A percentile compares a stretch with the other conserved stretches of the same genome.
These are phyloP conservation scores for Cyamopsis tetragonoloba DNA, from an alignment of 306 rosid species.

Conservation along the genomic window DNA sequence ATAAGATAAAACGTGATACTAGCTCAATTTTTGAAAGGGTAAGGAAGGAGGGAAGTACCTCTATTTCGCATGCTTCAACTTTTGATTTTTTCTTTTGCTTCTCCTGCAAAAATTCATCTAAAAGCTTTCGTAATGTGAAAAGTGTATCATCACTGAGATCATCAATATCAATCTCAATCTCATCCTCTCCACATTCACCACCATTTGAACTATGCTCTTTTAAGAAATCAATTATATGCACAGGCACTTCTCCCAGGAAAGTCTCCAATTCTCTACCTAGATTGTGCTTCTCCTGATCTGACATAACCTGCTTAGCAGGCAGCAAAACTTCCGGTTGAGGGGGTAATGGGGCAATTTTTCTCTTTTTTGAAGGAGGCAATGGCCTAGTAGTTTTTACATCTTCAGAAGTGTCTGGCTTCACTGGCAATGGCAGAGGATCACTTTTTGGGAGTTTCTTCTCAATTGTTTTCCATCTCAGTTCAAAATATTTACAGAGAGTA, in stretches of 20 bases:
- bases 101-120: slow-evolving; percentile 49
- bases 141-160: slow-evolving; percentile 62
- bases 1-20: slow-evolving; percentile 12
- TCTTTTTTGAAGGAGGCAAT: slow-evolving; percentile 54
- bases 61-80: slow-evolving; percentile 65
- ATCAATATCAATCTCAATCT: slow-evolving; percentile 71
- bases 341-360: slow-evolving; percentile 40
- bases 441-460: slow-evolving; percentile 59
- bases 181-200: slow-evolving; percentile 60
- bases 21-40: background rate
- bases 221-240: slow-evolving; percentile 56
- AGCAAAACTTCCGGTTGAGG: slow-evolving; percentile 37
- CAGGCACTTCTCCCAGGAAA: slow-evolving; percentile 53
- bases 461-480: slow-evolving; percentile 68
- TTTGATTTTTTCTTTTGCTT: slow-evolving; percentile 38
- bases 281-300: slow-evolving; percentile 43
- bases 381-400: slow-evolving; percentile 36
- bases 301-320: slow-evolving; percentile 53
- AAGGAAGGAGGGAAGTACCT: slow-evolving; percentile 41
- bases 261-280: slow-evolving; percentile 61
- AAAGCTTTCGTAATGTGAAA: slow-evolving; percentile 50
- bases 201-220: slow-evolving; percentile 56
- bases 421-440: slow-evolving; percentile 30
- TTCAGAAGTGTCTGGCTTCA: slow-evolving; percentile 31
- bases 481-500: slow-evolving; percentile 55